Conservation (phyloP, 2,329 filamentous ascomycete species). For the Blumeria hordei region DNA sequence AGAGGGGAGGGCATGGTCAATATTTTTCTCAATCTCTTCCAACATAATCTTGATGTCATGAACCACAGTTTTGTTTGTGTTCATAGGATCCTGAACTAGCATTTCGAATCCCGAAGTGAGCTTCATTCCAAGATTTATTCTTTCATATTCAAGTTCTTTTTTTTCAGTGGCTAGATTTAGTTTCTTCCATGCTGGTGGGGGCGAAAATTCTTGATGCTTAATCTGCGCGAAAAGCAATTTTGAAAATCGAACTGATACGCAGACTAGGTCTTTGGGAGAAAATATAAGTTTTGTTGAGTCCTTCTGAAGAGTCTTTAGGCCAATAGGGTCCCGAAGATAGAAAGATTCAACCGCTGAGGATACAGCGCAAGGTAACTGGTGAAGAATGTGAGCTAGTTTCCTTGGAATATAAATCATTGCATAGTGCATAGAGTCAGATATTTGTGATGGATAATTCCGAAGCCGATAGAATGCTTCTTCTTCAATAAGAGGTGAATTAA, state of each 20-base stretch:
- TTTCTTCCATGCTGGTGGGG: conserved; percentile 28
- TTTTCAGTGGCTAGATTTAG: conserved; percentile 15
- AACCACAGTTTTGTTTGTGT: conserved; percentile 41
- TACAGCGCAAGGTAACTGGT: conserved; percentile 49
- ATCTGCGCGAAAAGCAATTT: conserved; percentile 79
- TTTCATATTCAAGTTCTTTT: conserved; percentile 4
- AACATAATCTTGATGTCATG: conserved; percentile 56
- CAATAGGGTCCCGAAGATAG: conserved; percentile 65
- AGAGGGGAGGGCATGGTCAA: conserved; percentile 30
- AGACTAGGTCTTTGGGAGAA: conserved; percentile 55
- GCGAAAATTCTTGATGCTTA: conserved; percentile 58
- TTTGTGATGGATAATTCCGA: conserved; percentile 58
- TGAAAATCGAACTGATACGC: conserved; percentile 59
- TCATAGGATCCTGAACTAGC: conserved; percentile 42
- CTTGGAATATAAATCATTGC: conserved; percentile 53
- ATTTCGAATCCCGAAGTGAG: conserved; percentile 79
- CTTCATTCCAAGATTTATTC: conserved; percentile 63
- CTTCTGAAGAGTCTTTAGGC: conserved; percentile 42
- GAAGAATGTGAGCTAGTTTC: conserved; percentile 57
- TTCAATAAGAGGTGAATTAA: conserved; percentile 54
- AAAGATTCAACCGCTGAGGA: conserved; percentile 75
- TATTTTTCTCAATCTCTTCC: conserved; percentile 35
- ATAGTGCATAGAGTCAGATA: conserved; percentile 51
- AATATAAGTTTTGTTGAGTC: conserved; percentile 34
- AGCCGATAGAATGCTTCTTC: conserved; percentile 79